These are phyloP conservation scores for Leccinum variicolor DNA, from an alignment of 768 basidiomycete genomes.

Conservation along the genomic window DNA sequence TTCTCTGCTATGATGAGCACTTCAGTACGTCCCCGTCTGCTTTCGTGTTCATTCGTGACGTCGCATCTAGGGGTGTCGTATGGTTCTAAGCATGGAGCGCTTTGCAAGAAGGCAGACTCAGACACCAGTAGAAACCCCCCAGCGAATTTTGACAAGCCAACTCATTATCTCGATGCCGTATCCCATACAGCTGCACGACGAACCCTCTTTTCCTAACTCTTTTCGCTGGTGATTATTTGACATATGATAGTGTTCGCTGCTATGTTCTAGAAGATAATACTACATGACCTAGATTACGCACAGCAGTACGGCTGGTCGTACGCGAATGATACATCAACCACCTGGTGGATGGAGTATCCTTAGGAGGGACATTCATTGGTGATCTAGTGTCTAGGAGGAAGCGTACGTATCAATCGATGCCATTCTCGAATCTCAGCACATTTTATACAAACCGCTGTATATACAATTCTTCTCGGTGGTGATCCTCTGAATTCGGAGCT, in stretches of 20 bases:
- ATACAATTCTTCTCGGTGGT: not conserved
- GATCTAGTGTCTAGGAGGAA: no score
- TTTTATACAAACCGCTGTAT: no score
- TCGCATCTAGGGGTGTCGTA: slow-evolving; percentile 20
- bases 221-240: not conserved
- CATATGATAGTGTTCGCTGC: no score
- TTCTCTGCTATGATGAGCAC: slow-evolving; percentile 6
- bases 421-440: no score
- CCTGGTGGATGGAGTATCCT: not conserved
- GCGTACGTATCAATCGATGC: no score
- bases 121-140: not conserved
- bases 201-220: not conserved
- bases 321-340: not conserved
- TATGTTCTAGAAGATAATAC: not conserved
- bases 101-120: slow-evolving; percentile 8
- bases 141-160: slow-evolving; percentile 9
- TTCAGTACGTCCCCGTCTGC: slow-evolving; percentile 4
- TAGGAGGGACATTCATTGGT: not conserved
- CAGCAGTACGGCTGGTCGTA: not conserved
- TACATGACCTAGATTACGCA: not conserved
- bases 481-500: not conserved
- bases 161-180: not conserved
- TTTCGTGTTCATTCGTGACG: not conserved
- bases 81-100: slow-evolving; percentile 23
- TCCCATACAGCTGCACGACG: not conserved